These are phyloP conservation scores for Acrocalymma vagum DNA, from an alignment of 2,329 filamentous ascomycete genomes.

Conservation along the genomic window DNA sequence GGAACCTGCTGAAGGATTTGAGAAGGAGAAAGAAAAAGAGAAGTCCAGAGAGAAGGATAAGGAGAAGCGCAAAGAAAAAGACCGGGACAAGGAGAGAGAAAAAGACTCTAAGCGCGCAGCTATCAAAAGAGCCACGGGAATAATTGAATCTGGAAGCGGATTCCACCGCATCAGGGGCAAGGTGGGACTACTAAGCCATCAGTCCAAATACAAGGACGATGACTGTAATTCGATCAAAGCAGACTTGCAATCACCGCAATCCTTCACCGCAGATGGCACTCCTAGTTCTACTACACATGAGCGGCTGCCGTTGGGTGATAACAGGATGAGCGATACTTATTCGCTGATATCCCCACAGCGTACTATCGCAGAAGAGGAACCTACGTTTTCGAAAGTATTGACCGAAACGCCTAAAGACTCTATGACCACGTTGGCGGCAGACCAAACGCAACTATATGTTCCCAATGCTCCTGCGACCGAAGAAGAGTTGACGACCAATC, in stretches of 20 bases:
- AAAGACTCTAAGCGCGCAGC: conserved; percentile 69
- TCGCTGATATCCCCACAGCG: conserved; percentile 22
- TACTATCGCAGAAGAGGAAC: conserved; percentile 24
- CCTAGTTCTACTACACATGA: conserved; percentile 15
- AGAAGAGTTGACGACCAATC: conserved; percentile 33
- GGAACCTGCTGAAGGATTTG: conserved; percentile 39
- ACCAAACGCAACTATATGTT: conserved; percentile 18
- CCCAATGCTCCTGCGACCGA: no score
- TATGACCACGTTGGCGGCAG: conserved; percentile 25
- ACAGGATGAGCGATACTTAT: conserved; percentile 16
- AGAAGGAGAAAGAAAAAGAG: conserved; percentile 64
- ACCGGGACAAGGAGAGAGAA: conserved; percentile 60
- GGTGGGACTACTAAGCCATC: conserved; percentile 66
- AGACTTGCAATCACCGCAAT: conserved; percentile 18
- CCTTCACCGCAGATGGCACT: conserved; percentile 18
- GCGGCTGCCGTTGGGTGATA: conserved; percentile 2
- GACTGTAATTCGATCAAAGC: conserved; percentile 35
- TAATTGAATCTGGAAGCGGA: conserved; percentile 81
- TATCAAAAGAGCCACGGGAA: conserved; percentile 81
- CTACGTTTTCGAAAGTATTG: conserved; percentile 41
- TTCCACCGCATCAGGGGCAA: conserved; percentile 87
- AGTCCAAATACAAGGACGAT: conserved; percentile 49
- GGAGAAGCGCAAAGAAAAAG: conserved; percentile 26
- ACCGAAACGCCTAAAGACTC: conserved; percentile 46
- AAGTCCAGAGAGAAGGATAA: conserved; percentile 16